Evolutionary conservation across 2,329 filamentous ascomycete species (phyloP).

Genomic region (Zymoseptoria crescenta): DNA sequence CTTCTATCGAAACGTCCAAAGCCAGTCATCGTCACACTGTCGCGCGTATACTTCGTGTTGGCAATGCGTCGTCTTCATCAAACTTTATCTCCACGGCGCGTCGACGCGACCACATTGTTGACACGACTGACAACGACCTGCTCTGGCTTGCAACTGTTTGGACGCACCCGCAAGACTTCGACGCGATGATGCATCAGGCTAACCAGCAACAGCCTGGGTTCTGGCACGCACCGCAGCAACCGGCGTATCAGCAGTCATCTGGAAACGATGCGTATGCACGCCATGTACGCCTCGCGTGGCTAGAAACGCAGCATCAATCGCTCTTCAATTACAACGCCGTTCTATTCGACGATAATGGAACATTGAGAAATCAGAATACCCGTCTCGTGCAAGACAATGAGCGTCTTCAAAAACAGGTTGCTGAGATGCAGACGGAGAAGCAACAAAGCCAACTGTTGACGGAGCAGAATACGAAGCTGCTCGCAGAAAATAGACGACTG

Average conservation of each 20-base stretch:
- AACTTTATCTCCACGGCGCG: background rate
- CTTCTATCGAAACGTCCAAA: no score
- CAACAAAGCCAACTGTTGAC: background rate
- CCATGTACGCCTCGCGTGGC: constrained; percentile 1
- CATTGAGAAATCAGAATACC: background rate
- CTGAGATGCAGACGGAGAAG: background rate
- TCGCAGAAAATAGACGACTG: background rate
- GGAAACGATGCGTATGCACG: constrained; percentile 1
- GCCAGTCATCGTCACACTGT: no score
- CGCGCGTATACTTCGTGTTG: background rate
- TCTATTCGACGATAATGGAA: constrained; percentile 7
- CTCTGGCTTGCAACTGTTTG: background rate
- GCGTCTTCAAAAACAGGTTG: background rate
- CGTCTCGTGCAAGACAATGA: background rate
- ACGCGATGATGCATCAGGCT: background rate
- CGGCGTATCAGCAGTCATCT: background rate
- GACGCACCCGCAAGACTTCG: background rate
- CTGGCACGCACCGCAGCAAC: background rate
- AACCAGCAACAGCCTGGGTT: background rate
- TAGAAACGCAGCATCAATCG: constrained; percentile 1
- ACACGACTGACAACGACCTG: background rate
- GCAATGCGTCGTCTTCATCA: background rate
- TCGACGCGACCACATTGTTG: background rate
- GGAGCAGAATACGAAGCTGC: background rate
- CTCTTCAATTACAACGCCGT: background rate